Base-by-base conservation (phyloP, 2,329 filamentous ascomycete species). In the Penicillium sp. region DNA sequence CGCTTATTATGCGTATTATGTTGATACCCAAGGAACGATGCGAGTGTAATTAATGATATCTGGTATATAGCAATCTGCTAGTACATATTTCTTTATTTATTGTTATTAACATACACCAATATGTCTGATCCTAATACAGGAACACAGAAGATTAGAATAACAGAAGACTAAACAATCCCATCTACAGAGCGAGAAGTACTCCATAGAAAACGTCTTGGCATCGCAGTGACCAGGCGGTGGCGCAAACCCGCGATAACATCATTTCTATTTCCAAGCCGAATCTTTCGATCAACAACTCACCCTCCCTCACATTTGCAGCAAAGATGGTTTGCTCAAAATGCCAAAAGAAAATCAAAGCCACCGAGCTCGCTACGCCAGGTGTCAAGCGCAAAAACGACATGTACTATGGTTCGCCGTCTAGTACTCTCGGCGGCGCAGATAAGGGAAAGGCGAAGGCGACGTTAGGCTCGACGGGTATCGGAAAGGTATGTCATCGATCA, bases 311-410 rank as follows among this genome's bases (percentile, higher is more conserved):
- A 46, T 26, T 10, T 32, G 14, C 32, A 34, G 10, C 36, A 39
- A 53, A 39, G 46, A 86, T 86, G 84, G 84, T 87, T 55, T 87
- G 84, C 75, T 71, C 78, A 59, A 86, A 84, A 73, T 87, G 84
- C 62, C 79, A 84, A 63, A 85, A 84, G 70, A 78, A 82, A 49
- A 74, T 80, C 51, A 84, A 84, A 70, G 74, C 78, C 49, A 86
- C 84, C 13, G 77, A 81, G 11, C 79, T 87, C 53, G 84, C 82
- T 57, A 87, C 84, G 0, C 84, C 84, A 0, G 81, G 78, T 27
- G 84, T 87, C 58, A 87, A 87, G 72, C 84, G 84, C 74, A 87
- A 84, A 77, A 83, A 72, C 65, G 84, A 87, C 48, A 84, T 87
- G 74, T 87, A 86, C 69, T 81, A 84, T 64, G 84, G 84, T 44